phyloP scores from a whole-genome alignment of 78 protist genomes.

The Polysphondylium violaceum region DNA sequence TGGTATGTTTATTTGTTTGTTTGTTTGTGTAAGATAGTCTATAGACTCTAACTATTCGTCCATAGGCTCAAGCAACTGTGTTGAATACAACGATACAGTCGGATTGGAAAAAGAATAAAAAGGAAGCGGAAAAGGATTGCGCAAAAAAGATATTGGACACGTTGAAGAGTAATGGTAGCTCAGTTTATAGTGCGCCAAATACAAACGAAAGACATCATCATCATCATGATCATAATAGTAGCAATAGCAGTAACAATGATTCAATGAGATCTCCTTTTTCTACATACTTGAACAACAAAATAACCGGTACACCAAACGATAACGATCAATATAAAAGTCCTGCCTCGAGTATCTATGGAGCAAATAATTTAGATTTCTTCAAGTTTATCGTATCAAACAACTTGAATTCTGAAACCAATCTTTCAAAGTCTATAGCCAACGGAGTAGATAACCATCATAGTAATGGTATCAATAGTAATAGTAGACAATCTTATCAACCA shows the following conservation, averaged over 20 bases:
- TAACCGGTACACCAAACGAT: too few species aligned
- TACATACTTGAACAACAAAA: too few species aligned
- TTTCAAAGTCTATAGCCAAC: not conserved
- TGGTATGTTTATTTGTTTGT: not conserved
- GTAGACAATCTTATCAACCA: too few species aligned
- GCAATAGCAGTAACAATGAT: not conserved
- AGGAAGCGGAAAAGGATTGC: slow-evolving; percentile 15
- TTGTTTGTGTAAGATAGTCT: not conserved
- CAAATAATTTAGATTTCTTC: not conserved
- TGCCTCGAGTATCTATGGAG: not conserved
- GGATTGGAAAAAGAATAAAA: slow-evolving; percentile 9
- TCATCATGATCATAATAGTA: not conserved
- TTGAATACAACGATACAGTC: slow-evolving; percentile 1
- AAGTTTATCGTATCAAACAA: not conserved
- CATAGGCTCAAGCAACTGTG: not conserved
- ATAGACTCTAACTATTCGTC: not conserved
- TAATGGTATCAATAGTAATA: not conserved
- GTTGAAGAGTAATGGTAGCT: not conserved
- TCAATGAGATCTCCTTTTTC: too few species aligned
- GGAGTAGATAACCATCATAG: not conserved
- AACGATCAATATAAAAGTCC: not conserved
- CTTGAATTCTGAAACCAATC: not conserved
- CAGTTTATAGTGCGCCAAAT: too few species aligned
- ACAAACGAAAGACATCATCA: too few species aligned
- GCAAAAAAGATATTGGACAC: slow-evolving; percentile 1